Evolutionary conservation across 192 early-diverging fungal species (phyloP).

Genomic region (Spizellomyces punctatus): DNA sequence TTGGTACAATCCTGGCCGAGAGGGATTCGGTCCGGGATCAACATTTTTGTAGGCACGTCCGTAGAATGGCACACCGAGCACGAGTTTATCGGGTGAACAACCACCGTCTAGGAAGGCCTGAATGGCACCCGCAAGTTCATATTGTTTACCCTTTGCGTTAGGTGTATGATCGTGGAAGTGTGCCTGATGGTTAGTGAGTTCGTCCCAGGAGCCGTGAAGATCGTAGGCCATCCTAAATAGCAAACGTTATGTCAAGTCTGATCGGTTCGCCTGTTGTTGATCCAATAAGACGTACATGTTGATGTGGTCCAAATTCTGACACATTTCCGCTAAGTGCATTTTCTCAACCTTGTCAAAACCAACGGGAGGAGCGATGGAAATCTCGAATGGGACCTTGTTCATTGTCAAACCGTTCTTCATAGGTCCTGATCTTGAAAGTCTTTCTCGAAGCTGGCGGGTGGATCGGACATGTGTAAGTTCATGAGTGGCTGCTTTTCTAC

Average conservation of each 20-base stretch:
- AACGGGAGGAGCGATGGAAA: constrained; percentile 35
- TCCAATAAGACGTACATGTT: constrained; percentile 10
- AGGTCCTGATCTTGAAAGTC: constrained; percentile 6
- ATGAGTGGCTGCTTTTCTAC: too few species aligned
- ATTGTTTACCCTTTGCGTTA: constrained; percentile 1
- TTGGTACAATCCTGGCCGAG: neutral
- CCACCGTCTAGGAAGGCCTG: constrained; percentile 24
- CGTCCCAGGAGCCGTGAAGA: constrained; percentile 36
- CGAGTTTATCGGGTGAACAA: constrained; percentile 24
- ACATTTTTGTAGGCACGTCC: constrained; percentile 11
- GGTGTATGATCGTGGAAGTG: constrained; percentile 33
- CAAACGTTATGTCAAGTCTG: too few species aligned
- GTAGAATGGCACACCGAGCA: constrained; percentile 40
- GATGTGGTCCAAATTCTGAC: constrained; percentile 29
- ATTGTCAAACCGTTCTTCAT: constrained; percentile 5
- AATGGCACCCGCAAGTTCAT: constrained; percentile 28
- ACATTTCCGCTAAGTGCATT: constrained; percentile 24
- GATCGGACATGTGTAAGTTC: too few species aligned
- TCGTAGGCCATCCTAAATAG: constrained; percentile 35
- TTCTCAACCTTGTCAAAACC: constrained; percentile 41
- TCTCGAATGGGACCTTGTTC: constrained; percentile 20
- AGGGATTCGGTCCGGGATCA: neutral
- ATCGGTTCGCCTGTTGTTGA: too few species aligned
- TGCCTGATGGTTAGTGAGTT: constrained; percentile 39
- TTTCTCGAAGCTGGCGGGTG: neutral